A percentile compares a stretch with the other conserved stretches of the same genome.
These are phyloP conservation scores for Ophiostoma himal-ulmi DNA, from an alignment of 2,329 filamentous ascomycete genomes.

Conservation along the genomic window DNA sequence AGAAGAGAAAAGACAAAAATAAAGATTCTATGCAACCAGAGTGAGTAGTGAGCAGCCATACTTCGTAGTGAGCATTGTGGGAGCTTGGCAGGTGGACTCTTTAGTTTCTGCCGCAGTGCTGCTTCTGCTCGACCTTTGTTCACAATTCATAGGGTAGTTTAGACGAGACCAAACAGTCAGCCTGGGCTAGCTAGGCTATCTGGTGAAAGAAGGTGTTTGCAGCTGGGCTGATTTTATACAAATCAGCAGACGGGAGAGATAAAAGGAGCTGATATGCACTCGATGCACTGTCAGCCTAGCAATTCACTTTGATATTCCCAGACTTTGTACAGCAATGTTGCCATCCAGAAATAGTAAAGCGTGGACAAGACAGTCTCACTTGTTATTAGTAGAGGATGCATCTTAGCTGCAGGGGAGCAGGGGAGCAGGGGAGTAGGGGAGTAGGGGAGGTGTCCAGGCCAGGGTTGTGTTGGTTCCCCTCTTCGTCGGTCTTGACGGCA, in stretches of 20 bases:
- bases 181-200: neutral
- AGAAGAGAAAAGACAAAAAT: neutral
- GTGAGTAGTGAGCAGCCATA: neutral
- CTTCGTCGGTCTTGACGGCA: conserved; percentile 3
- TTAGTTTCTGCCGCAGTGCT: neutral
- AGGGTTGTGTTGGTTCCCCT: neutral
- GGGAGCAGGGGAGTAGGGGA: neutral
- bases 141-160: neutral
- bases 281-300: neutral
- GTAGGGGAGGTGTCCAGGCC: neutral
- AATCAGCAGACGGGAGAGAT: neutral
- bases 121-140: neutral
- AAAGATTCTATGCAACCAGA: neutral
- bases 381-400: neutral
- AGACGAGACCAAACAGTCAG: neutral
- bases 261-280: neutral
- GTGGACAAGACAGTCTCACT: neutral
- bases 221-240: neutral
- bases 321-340: neutral
- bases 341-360: neutral
- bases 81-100: conserved; percentile 4
- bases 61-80: neutral
- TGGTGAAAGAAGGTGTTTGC: neutral
- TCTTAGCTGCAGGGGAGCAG: neutral
- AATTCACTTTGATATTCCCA: neutral